These are phyloP conservation scores for Salvia sclarea DNA, from an alignment of 305 asterid species.

Conservation along the genomic window DNA sequence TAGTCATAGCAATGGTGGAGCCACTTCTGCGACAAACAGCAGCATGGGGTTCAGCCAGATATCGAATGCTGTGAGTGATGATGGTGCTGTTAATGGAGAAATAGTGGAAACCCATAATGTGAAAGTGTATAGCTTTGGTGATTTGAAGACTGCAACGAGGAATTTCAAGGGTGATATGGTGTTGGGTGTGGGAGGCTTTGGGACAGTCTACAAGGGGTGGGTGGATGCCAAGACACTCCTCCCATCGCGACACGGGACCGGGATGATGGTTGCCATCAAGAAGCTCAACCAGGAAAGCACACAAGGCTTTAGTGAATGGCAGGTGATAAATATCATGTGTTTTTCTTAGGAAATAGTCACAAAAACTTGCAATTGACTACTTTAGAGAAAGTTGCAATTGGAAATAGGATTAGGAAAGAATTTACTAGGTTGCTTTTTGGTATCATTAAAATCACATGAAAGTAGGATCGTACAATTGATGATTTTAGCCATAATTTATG, in stretches of 20 bases:
- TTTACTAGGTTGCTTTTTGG: background rate
- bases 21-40: slow-evolving; percentile 49
- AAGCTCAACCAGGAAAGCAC: slow-evolving; percentile 65
- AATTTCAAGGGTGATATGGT: slow-evolving; percentile 68
- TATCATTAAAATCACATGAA: background rate
- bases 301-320: slow-evolving; percentile 86
- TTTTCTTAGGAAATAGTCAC: too few species aligned
- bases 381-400: background rate
- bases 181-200: slow-evolving; percentile 91
- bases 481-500: too few species aligned
- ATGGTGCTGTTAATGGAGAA: slow-evolving; percentile 44
- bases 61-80: slow-evolving; percentile 57
- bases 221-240: slow-evolving; percentile 70
- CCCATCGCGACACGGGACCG: slow-evolving; percentile 61
- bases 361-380: background rate
- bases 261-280: slow-evolving; percentile 82
- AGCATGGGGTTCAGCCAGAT: slow-evolving; percentile 64
- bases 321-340: too few species aligned
- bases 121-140: slow-evolving; percentile 57
- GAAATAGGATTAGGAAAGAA: slow-evolving; percentile 7
- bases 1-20: slow-evolving; percentile 54
- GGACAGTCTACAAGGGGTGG: slow-evolving; percentile 89
- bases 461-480: background rate
- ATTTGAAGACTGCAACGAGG: slow-evolving; percentile 61
- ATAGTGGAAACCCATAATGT: slow-evolving; percentile 53